Evolutionary conservation across 2,329 filamentous ascomycete genomes (phyloP), one percentile per base, ranked within the genome.

Genomic region (Aspergillus proliferans): DNA sequence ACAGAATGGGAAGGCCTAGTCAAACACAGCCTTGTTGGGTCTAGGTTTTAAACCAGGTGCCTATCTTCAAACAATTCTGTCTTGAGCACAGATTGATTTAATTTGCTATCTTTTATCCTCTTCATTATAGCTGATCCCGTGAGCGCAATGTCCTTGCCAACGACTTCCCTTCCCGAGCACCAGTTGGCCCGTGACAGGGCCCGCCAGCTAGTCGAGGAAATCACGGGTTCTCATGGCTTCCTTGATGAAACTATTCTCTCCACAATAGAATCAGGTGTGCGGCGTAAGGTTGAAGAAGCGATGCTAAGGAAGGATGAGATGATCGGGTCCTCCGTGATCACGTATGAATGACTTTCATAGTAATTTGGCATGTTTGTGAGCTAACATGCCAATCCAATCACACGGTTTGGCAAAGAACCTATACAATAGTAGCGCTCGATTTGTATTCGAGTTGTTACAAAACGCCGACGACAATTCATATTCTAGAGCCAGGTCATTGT

Each of bases 401-500:
- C 12, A n/a, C 18, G 55, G 55, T 10, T 49, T 57, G 39, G 49
- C 52, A n/a, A 55, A 54, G 34, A 52, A 57, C 42, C 33, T 58
- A 2, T 58, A 59, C 21, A 52, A 51, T 47, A 57, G 48, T 28
- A 53, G 52, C n/a, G 47, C 59, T 2, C 50, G 58, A 30, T 67
- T 64, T 43, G 49, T 65, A 21, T 62, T 61, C 41, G 64, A 67
- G 52, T 46, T 69, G 6, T 56, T 75, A 5, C 72, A 75, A 52
- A 75, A 75, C 58, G 70, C 70, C 0, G 71, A 75, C 34, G 71
- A 75, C 52, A 70, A 68, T 30, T 39, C 30, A 2, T 74, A 70
- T 51, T 21, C 39, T 6, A 43, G 9, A 24, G 56, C 56, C 14
- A 43, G 3, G 33, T 15, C 10, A 47, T 42, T 8, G 7, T 26